Evolutionary conservation across 2,329 filamentous ascomycete species (phyloP), one percentile per base, ranked within the genome.

Genomic region (Sarocladium strictum): DNA sequence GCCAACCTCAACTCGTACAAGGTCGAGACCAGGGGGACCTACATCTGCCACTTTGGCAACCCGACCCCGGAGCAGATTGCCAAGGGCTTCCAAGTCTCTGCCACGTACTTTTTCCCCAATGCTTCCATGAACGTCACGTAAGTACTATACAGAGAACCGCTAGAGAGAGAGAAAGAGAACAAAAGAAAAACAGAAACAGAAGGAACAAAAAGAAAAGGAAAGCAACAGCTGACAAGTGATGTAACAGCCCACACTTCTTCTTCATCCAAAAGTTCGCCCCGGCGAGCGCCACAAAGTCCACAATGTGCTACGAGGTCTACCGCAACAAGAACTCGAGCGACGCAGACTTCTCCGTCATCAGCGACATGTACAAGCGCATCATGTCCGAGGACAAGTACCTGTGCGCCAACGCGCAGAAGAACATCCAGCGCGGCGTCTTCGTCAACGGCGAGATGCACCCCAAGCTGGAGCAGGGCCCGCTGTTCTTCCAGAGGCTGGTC

Each of bases 1-100:
- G 74, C 80, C 43, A 77, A 84, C 57, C 73, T 84, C 33, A 73
- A 76, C 56, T 76, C 76, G 2, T 84, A 84, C 66, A 67, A 69
- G 38, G 77, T 80, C 50, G 69, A 78, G 58, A 74, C 75, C 33
- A 72, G 73, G 57, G 71, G 68, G 19, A 71, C 67, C 1, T 72
- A 78, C 58, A 79, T 82, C 55, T 71, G 77, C 55, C 79, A 82
- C 60, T 74, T 72, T 56, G 74, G 72, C 64, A 62, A 74, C 53
- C 66, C 74, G 0, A 77, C 67, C 1, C 65, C 72, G 0, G 76
- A 79, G 54, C 76, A 81, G 60, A 72, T 75, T 32, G 71, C 67
- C 2, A 66, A 69, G 15, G 77, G 77, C 9, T 69, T 80, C 62
- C 68, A 61, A 3, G 71, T 78, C 12, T 68, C 72, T 27, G 68